These are phyloP conservation scores for Didymella pinodella DNA, from an alignment of 2,329 filamentous ascomycete genomes.

Conservation along the genomic window DNA sequence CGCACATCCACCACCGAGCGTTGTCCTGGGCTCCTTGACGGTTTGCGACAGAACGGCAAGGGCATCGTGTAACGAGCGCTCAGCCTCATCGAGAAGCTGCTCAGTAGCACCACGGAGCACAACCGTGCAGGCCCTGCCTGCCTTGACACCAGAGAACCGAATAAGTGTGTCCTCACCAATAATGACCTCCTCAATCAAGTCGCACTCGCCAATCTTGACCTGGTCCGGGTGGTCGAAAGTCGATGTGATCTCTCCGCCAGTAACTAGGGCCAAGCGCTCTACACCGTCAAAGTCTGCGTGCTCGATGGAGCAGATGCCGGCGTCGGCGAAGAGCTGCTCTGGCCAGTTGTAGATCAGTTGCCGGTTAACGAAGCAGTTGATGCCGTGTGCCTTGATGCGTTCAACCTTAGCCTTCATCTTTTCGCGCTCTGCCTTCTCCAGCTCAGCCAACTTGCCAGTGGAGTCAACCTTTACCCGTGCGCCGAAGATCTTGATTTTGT, in stretches of 20 bases:
- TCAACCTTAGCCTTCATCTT: conserved; percentile 99
- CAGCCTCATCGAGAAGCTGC: conserved; percentile 95
- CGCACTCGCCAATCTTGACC: conserved; percentile 94
- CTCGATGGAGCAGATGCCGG: conserved; percentile 97
- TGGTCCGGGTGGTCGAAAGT: conserved; percentile 98
- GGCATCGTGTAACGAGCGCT: conserved; percentile 94
- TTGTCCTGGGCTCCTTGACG: conserved; percentile 91
- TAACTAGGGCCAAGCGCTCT: conserved; percentile 91
- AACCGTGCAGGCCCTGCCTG: conserved; percentile 93
- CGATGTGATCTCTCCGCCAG: conserved; percentile 94
- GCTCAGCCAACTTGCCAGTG: conserved; percentile 95
- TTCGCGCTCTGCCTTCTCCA: conserved; percentile 97
- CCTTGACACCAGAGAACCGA: conserved; percentile 95
- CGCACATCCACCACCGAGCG: conserved; percentile 91
- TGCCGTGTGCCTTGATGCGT: conserved; percentile 97
- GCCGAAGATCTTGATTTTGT: conserved; percentile 99
- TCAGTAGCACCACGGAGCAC: conserved; percentile 96
- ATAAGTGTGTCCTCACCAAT: conserved; percentile 98
- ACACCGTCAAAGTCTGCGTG: conserved; percentile 99
- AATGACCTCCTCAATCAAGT: conserved; percentile 96
- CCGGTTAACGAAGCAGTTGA: conserved; percentile 99
- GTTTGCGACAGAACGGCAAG: conserved; percentile 96
- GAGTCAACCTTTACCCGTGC: conserved; percentile 95
- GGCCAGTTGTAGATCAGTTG: conserved; percentile 99
- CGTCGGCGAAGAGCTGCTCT: conserved; percentile 97